Base-by-base conservation (phyloP, 768 basidiomycete species). In the Stropharia rugosoannulata region DNA sequence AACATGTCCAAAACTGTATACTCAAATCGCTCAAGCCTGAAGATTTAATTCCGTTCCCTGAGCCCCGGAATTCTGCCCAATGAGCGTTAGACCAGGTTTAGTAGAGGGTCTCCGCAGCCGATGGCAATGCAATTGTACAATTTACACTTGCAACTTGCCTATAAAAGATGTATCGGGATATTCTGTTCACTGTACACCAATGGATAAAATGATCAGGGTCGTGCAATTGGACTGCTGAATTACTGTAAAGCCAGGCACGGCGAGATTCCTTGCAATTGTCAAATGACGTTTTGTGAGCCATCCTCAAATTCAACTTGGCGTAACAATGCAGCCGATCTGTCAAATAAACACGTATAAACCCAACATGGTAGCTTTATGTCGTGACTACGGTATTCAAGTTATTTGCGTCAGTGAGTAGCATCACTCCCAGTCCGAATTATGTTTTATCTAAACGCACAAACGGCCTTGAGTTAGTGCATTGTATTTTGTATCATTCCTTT, bases 1-100 rank as follows among this genome's bases (percentile, higher is more conserved):
- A 60, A 59, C 65, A 65, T 66, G 58, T 63, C 62, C 64, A 62
- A 58, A 62, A 65, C 57, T 45, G 57, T 58, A 27, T 55, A 57
- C 42, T 57, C 54, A 53, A 49, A 55, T 49, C 51, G 54, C 47
- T 37, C 49, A 25, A 42, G 39, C 48, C 51, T 56, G 55, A 61
- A 56, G 54, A 51, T 63, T 62, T 63, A 56, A 52, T 61, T 59
- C 63, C 66, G 64, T 59, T 58, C 62, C 62, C 64, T 51, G 56
- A 61, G 45, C 40, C 46, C 64, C 64, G 66, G 60, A 62, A 54
- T 59, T 57, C 61, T 56, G 61, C 53, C 54, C 59, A 27, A 57
- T 61, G 45, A 46, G 27, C 45, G 45, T 29, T 46, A 46, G 45
- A 27, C 55, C 32, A 59, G 49, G 59, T 55, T 60, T 55, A 58